Evolutionary conservation across 2,329 filamentous ascomycete genomes (phyloP).

Genomic region (Neonectria sp.): DNA sequence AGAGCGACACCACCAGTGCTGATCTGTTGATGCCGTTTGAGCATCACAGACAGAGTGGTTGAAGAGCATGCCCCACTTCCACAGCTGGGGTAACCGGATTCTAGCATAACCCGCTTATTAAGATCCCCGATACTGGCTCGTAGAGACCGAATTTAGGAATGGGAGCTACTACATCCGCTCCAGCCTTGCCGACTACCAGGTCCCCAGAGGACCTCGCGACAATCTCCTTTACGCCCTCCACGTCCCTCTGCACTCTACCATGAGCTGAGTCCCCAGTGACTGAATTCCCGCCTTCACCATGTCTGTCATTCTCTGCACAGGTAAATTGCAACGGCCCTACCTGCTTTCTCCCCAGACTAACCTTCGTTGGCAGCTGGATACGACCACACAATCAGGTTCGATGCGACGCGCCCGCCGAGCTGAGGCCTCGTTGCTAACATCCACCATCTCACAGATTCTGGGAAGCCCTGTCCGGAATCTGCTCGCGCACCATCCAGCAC

Average conservation of each 20-base stretch:
- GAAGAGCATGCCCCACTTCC: neutral
- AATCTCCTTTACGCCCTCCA: constrained; percentile 2
- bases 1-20: neutral
- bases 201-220: constrained; percentile 34
- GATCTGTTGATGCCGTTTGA: neutral
- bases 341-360: constrained; percentile 37
- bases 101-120: constrained; percentile 22
- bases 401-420: constrained; percentile 31
- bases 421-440: constrained; percentile 32
- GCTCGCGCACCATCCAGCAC: constrained; percentile 97
- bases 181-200: constrained; percentile 33
- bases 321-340: constrained; percentile 54
- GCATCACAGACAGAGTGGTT: neutral
- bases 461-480: constrained; percentile 98
- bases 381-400: constrained; percentile 74
- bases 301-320: constrained; percentile 76
- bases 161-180: constrained; percentile 23
- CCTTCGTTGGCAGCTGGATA: constrained; percentile 65
- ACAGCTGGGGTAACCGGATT: neutral
- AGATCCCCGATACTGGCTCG: constrained; percentile 26
- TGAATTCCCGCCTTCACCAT: constrained; percentile 53
- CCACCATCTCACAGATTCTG: constrained; percentile 78
- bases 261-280: constrained; percentile 42
- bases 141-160: constrained; percentile 41
- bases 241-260: constrained; percentile 35